Percentiles rank a stretch among this genome's conserved stretches.
phyloP scores from a whole-genome alignment of 2,329 filamentous ascomycete species.

The Ramularia collo-cygni region DNA sequence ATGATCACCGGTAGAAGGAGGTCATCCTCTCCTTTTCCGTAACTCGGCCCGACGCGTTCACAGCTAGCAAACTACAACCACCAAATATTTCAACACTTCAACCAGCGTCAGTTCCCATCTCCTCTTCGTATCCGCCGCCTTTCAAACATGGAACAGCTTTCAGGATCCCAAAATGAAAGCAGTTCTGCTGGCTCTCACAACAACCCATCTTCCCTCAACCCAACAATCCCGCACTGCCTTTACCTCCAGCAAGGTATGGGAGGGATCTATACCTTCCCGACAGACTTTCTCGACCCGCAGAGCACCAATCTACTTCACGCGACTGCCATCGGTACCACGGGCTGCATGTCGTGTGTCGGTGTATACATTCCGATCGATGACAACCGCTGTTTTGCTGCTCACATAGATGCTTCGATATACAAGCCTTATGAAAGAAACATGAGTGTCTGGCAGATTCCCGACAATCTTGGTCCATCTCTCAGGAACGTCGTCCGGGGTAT shows the following conservation, averaged over 20 bases:
- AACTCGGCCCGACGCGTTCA: too few relatives aligned
- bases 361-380: slow-evolving; percentile 5
- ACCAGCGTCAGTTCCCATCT: too few relatives aligned
- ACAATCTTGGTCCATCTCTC: background rate
- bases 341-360: slow-evolving; percentile 4
- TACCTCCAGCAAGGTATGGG: background rate
- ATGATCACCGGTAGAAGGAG: too few relatives aligned
- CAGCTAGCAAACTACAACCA: too few relatives aligned
- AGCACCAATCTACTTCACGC: background rate
- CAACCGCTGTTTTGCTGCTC: slow-evolving; percentile 5
- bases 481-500: background rate
- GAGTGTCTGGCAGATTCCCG: background rate
- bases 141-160: too few relatives aligned
- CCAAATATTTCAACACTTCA: too few relatives aligned
- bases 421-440: background rate
- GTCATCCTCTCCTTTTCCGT: too few relatives aligned
- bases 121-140: too few relatives aligned
- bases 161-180: too few relatives aligned
- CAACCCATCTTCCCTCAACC: too few relatives aligned
- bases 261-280: background rate
- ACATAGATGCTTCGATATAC: slow-evolving; percentile 3
- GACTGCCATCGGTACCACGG: slow-evolving; percentile 1
- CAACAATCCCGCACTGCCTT: too few relatives aligned
- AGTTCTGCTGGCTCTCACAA: too few relatives aligned
- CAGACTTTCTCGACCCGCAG: background rate